phyloP scores from a whole-genome alignment of 2,329 filamentous ascomycete species.

The Penicillium brasilianum region DNA sequence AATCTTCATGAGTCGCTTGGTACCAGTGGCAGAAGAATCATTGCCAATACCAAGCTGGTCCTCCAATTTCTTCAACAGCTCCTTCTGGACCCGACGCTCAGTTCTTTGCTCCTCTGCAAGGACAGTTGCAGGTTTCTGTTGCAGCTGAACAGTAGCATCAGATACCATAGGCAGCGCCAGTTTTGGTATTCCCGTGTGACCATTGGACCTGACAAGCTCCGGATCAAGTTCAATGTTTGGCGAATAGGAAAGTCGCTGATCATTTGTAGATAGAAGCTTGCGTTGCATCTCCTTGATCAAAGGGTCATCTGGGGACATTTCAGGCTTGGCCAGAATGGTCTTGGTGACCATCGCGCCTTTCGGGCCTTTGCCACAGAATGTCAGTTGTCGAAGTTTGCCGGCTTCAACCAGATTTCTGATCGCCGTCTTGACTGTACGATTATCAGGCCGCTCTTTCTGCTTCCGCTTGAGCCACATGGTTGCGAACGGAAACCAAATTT shows the following conservation, averaged over 20 bases:
- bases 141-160: conserved; percentile 43
- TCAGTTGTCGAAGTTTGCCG: conserved; percentile 58
- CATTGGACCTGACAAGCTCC: conserved; percentile 37
- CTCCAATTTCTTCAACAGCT: conserved; percentile 31
- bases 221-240: conserved; percentile 47
- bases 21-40: not conserved
- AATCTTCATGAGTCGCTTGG: conserved; percentile 38
- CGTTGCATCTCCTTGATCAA: conserved; percentile 56
- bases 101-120: conserved; percentile 36
- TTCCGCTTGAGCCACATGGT: conserved; percentile 57
- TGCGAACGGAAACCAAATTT: conserved; percentile 61
- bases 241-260: conserved; percentile 52
- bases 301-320: conserved; percentile 51
- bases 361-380: conserved; percentile 56
- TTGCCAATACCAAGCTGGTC: conserved; percentile 13
- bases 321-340: conserved; percentile 55
- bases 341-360: conserved; percentile 57
- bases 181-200: conserved; percentile 16
- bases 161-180: conserved; percentile 38
- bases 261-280: conserved; percentile 54
- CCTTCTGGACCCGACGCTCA: conserved; percentile 33
- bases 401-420: conserved; percentile 57
- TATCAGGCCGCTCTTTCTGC: conserved; percentile 55
- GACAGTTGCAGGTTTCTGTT: conserved; percentile 42
- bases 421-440: conserved; percentile 57